Conservation (phyloP, 345 rosid species). For the Brassica carinata region DNA sequence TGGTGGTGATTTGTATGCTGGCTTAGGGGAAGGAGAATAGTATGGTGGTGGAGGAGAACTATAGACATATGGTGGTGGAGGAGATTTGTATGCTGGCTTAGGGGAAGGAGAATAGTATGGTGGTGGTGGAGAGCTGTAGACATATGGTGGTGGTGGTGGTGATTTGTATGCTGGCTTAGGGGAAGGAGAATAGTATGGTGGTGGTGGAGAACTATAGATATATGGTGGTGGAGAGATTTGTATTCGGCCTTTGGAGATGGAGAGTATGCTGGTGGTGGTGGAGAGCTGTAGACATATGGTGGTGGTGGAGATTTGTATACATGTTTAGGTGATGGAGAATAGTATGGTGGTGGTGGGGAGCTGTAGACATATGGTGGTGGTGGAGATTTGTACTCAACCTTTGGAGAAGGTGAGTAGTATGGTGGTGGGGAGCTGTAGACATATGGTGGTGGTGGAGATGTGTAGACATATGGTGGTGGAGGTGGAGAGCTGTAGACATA, state of each 20-base stretch:
- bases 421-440: too few relatives aligned
- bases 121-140: background rate
- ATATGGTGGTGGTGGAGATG: background rate
- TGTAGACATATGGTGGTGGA: background rate
- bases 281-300: too few relatives aligned
- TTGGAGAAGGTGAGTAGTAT: too few relatives aligned
- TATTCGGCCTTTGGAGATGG: too few relatives aligned
- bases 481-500: background rate
- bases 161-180: background rate
- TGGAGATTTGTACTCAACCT: conserved; percentile 16
- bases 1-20: background rate
- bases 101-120: background rate
- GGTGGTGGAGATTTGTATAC: background rate
- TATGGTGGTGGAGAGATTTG: conserved; percentile 12
- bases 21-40: background rate
- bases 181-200: background rate
- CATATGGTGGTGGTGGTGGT: conserved; percentile 2
- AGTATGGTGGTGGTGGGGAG: conserved; percentile 1
- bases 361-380: background rate
- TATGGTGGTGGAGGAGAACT: background rate
- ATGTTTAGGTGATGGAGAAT: too few relatives aligned
- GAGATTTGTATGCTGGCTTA: background rate
- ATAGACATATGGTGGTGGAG: conserved; percentile 7
- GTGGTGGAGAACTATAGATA: background rate
- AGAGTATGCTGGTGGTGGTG: too few relatives aligned